Conservation (phyloP, 306 rosid species). For the Lithocarpus polystachyus region DNA sequence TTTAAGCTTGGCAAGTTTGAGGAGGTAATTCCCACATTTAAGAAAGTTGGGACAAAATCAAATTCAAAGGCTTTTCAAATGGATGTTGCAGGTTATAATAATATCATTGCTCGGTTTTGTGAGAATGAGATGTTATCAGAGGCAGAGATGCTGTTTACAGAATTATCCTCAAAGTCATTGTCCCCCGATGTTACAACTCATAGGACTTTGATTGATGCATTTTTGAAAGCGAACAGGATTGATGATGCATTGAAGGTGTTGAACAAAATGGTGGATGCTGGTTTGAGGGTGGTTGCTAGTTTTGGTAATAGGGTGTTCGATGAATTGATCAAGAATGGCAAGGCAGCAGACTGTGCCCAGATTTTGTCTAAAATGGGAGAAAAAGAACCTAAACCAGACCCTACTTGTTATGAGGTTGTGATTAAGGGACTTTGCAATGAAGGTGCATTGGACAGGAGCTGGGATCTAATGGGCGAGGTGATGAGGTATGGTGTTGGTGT, state of each 20-base stretch:
- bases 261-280: constrained; percentile 78
- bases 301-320: constrained; percentile 71
- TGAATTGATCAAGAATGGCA: constrained; percentile 71
- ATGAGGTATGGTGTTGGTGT: constrained; percentile 79
- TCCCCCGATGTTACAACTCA: constrained; percentile 87
- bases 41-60: constrained; percentile 67
- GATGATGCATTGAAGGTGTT: constrained; percentile 73
- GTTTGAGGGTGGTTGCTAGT: constrained; percentile 80
- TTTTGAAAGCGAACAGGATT: constrained; percentile 56
- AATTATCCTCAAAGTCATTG: constrained; percentile 70
- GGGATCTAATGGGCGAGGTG: constrained; percentile 59
- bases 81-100: constrained; percentile 93
- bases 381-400: constrained; percentile 90
- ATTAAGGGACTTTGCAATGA: constrained; percentile 75
- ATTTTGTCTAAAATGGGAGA: constrained; percentile 90
- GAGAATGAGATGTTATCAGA: constrained; percentile 70
- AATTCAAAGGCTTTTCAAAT: constrained; percentile 79
- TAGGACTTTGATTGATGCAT: constrained; percentile 70
- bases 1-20: constrained; percentile 54
- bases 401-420: constrained; percentile 78
- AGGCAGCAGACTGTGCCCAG: constrained; percentile 60
- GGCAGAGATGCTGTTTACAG: constrained; percentile 67
- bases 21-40: constrained; percentile 65
- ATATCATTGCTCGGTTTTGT: constrained; percentile 71
- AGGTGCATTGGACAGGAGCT: constrained; percentile 52